Evolutionary conservation across 2,329 filamentous ascomycete species (phyloP).

Genomic region (Penicillium palitans): DNA sequence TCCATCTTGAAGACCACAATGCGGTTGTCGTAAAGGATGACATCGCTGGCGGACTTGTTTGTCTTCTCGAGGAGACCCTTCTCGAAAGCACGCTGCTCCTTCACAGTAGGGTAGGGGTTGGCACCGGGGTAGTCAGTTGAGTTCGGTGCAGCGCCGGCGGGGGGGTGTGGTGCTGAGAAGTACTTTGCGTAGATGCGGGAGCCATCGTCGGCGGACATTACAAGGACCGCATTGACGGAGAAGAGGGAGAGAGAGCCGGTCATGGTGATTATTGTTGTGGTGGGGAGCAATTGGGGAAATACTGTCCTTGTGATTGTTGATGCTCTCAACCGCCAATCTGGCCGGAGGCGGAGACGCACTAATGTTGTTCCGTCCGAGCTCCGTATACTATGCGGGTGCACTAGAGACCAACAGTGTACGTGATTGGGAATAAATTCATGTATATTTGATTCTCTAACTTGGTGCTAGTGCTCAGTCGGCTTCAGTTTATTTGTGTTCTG

Average conservation of each 20-base stretch:
- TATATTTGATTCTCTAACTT: background rate
- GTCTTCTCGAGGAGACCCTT: conserved; percentile 96
- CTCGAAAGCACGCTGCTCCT: conserved; percentile 95
- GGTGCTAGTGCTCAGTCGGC: background rate
- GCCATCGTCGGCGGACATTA: conserved; percentile 82
- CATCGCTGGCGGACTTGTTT: conserved; percentile 89
- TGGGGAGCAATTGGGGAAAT: conserved; percentile 14
- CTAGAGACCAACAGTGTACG: background rate
- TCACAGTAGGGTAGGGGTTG: conserved; percentile 82
- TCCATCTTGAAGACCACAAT: conserved; percentile 98
- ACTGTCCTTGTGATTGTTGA: conserved; percentile 19
- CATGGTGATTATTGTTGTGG: conserved; percentile 52
- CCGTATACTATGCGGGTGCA: background rate
- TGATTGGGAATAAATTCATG: background rate
- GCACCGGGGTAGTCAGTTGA: conserved; percentile 61
- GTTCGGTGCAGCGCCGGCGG: conserved; percentile 59
- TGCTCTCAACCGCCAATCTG: conserved; percentile 27
- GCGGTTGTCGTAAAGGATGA: conserved; percentile 95
- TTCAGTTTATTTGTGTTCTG: background rate
- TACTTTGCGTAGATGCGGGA: conserved; percentile 93
- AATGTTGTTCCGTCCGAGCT: conserved; percentile 24
- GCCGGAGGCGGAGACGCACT: conserved; percentile 27
- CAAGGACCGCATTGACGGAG: conserved; percentile 73
- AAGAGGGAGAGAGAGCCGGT: conserved; percentile 73
- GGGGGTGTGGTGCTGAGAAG: conserved; percentile 70